A percentile compares a stretch with the other conserved stretches of the same genome.
Conservation (phyloP, 805 yeast species). For the Pichia eremophila region DNA sequence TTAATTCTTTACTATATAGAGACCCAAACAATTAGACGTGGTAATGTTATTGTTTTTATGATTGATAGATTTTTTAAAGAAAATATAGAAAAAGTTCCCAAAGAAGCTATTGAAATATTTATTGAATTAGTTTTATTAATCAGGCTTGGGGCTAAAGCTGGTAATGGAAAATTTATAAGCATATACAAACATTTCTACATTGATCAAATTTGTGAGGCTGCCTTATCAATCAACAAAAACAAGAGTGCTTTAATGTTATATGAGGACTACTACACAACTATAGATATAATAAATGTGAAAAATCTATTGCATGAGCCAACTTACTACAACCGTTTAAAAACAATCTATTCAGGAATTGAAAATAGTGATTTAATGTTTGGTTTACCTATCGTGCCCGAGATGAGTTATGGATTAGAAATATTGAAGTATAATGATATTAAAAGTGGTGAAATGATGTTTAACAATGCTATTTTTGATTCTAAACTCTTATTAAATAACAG, state of each 20-base stretch:
- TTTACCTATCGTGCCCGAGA: slow-evolving; percentile 46
- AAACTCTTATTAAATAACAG: slow-evolving; percentile 12
- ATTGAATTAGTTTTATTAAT: slow-evolving; percentile 27
- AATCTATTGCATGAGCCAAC: neutral
- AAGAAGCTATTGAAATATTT: slow-evolving; percentile 16
- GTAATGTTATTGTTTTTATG: slow-evolving; percentile 13
- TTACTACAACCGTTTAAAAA: slow-evolving; percentile 14
- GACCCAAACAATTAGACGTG: slow-evolving; percentile 12
- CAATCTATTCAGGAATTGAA: slow-evolving; percentile 43
- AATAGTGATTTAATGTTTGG: slow-evolving; percentile 62
- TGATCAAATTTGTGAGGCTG: slow-evolving; percentile 22
- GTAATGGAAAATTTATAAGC: slow-evolving; percentile 18
- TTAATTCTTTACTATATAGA: slow-evolving; percentile 22
- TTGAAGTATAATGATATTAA: slow-evolving; percentile 24
- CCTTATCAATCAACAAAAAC: slow-evolving; percentile 26
- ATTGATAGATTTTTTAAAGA: slow-evolving; percentile 17
- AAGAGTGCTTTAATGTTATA: slow-evolving; percentile 39
- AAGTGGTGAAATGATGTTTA: slow-evolving; percentile 34
- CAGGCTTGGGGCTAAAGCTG: slow-evolving; percentile 31
- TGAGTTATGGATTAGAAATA: slow-evolving; percentile 41
- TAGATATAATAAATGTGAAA: slow-evolving; percentile 5
- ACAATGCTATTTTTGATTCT: slow-evolving; percentile 49
- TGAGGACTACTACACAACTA: slow-evolving; percentile 31
- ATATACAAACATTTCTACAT: slow-evolving; percentile 27
- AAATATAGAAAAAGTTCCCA: slow-evolving; percentile 6